These are phyloP conservation scores for Lentinula sp. DNA, from an alignment of 768 basidiomycete genomes.

Conservation along the genomic window DNA sequence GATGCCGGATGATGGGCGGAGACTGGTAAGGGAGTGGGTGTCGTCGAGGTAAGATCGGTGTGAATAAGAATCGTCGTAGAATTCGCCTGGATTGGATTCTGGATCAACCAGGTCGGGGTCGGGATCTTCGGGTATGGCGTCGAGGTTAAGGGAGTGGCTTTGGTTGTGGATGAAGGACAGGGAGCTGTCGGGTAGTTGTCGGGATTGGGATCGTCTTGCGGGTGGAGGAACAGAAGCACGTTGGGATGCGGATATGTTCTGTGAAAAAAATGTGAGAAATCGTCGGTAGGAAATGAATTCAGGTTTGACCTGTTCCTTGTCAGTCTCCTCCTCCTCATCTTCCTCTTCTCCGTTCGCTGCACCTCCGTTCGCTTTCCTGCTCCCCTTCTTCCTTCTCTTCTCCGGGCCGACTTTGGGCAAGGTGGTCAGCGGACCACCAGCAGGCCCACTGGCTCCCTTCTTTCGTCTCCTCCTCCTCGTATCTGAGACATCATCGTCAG, in stretches of 20 bases:
- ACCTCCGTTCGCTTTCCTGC: conserved; percentile 36
- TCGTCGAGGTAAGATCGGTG: conserved; percentile 11
- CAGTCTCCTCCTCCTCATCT: conserved; percentile 33
- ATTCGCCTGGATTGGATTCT: neutral
- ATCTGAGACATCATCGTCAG: conserved; percentile 38
- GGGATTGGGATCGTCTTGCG: conserved; percentile 28
- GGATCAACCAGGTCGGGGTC: conserved; percentile 16
- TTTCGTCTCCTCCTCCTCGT: conserved; percentile 48
- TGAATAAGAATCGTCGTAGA: conserved; percentile 13
- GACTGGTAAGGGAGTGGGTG: neutral
- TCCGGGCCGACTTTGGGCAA: conserved; percentile 64
- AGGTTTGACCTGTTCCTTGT: conserved; percentile 25
- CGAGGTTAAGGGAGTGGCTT: conserved; percentile 45
- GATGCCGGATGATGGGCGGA: conserved; percentile 14
- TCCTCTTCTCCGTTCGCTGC: conserved; percentile 48
- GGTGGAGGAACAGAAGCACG: conserved; percentile 34
- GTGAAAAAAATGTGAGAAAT: conserved; percentile 6
- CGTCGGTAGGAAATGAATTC: conserved; percentile 2
- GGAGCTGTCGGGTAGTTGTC: conserved; percentile 31
- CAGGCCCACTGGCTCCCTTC: conserved; percentile 45
- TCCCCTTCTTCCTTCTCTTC: conserved; percentile 53
- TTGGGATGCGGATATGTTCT: conserved; percentile 19
- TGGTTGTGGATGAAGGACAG: conserved; percentile 21
- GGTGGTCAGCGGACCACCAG: conserved; percentile 55
- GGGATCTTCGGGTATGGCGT: conserved; percentile 67